Evolutionary conservation across 257 asterid species (phyloP), one percentile per base, ranked within the genome.

Genomic region (Nyctanthes arbortristis): DNA sequence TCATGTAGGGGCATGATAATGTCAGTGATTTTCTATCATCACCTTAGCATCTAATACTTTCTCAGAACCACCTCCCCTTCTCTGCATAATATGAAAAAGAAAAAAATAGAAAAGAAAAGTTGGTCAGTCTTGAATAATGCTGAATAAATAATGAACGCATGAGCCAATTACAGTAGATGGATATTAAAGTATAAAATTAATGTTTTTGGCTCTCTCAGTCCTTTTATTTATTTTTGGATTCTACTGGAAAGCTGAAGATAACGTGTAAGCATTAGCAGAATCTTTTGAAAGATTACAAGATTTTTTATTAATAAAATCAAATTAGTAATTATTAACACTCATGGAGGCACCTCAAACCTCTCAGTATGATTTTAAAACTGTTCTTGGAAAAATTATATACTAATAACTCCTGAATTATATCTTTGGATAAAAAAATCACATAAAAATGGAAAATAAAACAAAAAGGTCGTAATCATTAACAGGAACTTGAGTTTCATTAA

Each of bases 11-110:
- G 65, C 22, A 65, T n/a, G n/a, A n/a, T 34, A 62, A 71, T 66
- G 63, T 57, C 34, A 35, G 56, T 24, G 11, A n/a, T n/a, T n/a
- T n/a, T n/a, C n/a, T 54, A 67, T 70, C 61, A 76, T 79, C 82
- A 93, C 96, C 97, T 93, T 93, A 56, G 96, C 85, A 83, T 93
- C 97, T n/a, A n/a, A n/a, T n/a, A n/a, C n/a, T 72, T 80, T 92
- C 37, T 87, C 90, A 61, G 90, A 88, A 72, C 92, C 91, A 71
- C 75, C 85, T 29, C 89, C 92, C 67, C 87, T 85, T 79, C 89
- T 84, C 97, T 88, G 93, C 95, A 80, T 74, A 66, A 71, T 81
- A 73, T 31, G 31, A 33, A 62, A 68, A 59, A 7, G 40, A 39
- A 35, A n/a, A 55, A 77, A 58, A 60, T 54, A 45, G 14, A 33